Percentiles rank a stretch among this genome's conserved stretches.
phyloP scores from a whole-genome alignment of 176 grass and related monocot genomes.

The Lolium multiflorum region DNA sequence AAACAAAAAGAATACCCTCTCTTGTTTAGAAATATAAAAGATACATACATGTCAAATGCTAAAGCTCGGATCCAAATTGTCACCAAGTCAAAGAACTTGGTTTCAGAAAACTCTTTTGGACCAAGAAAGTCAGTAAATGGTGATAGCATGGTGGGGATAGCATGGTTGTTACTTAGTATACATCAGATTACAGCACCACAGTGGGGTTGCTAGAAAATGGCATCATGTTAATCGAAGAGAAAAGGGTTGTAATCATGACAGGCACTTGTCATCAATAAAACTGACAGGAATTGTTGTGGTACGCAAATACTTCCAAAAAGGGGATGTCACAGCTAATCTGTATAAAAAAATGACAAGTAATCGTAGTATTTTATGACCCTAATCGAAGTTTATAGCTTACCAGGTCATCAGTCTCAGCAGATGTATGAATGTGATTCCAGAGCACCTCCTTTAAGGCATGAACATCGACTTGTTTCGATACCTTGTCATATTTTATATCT shows the following conservation, averaged over 20 bases:
- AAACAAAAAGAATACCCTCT: neutral
- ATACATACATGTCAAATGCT: conserved; percentile 16
- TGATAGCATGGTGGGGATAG: neutral
- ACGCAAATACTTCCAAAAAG: neutral
- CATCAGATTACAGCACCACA: neutral
- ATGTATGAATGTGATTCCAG: conserved; percentile 86
- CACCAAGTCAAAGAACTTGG: neutral
- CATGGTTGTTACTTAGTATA: neutral
- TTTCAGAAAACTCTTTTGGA: neutral
- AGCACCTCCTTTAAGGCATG: conserved; percentile 93
- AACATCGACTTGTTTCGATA: conserved; percentile 98
- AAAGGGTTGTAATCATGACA: neutral
- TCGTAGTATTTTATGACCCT: conserved; percentile 9
- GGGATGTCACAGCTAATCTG: neutral
- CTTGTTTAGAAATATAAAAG: neutral
- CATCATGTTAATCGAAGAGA: no score
- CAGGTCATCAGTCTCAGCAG: conserved; percentile 48
- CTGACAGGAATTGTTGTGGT: neutral
- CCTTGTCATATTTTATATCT: conserved; percentile 93
- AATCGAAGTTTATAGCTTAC: conserved; percentile 49
- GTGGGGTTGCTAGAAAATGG: neutral
- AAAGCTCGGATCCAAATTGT: neutral
- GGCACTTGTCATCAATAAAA: neutral
- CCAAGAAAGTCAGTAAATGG: conserved; percentile 7
- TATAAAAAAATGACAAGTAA: neutral